Conservation (phyloP, 2,329 filamentous ascomycete genomes). For the Colletotrichum melonis region DNA sequence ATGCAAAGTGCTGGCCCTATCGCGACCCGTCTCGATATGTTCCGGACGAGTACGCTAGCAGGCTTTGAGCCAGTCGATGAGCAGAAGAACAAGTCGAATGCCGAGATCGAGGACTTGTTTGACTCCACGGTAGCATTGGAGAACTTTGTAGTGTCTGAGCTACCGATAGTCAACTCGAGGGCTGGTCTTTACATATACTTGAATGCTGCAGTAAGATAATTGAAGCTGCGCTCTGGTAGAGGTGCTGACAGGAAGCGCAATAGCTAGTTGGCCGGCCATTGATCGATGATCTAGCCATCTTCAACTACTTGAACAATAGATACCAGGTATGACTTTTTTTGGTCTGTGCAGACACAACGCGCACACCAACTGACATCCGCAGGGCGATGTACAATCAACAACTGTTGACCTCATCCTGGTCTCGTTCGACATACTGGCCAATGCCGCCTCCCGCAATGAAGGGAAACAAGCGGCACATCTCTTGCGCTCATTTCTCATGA, state of each 20-base stretch:
- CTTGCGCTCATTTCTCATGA: constrained; percentile 87
- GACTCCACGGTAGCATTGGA: constrained; percentile 68
- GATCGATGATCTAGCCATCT: constrained; percentile 82
- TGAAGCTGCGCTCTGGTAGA: background rate
- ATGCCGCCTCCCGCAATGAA: constrained; percentile 79
- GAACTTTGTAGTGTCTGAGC: constrained; percentile 68
- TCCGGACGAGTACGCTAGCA: constrained; percentile 67
- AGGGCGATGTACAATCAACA: constrained; percentile 82
- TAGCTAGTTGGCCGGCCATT: constrained; percentile 85
- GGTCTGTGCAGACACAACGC: background rate
- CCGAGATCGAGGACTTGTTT: constrained; percentile 67
- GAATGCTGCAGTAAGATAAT: constrained; percentile 76
- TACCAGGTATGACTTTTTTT: constrained; percentile 71
- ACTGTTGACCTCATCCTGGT: constrained; percentile 87
- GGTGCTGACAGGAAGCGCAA: constrained; percentile 40
- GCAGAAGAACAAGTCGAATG: constrained; percentile 60
- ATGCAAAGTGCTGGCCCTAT: constrained; percentile 68
- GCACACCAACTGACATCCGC: background rate
- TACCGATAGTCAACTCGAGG: constrained; percentile 79
- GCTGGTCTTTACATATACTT: constrained; percentile 88
- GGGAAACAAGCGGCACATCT: constrained; percentile 72
- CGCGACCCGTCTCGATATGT: constrained; percentile 65
- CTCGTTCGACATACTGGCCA: constrained; percentile 89
- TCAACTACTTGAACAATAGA: constrained; percentile 84
- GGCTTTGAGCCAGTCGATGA: constrained; percentile 66